phyloP scores from a whole-genome alignment of 2,329 filamentous ascomycete genomes.

The Xylariaceae sp. region DNA sequence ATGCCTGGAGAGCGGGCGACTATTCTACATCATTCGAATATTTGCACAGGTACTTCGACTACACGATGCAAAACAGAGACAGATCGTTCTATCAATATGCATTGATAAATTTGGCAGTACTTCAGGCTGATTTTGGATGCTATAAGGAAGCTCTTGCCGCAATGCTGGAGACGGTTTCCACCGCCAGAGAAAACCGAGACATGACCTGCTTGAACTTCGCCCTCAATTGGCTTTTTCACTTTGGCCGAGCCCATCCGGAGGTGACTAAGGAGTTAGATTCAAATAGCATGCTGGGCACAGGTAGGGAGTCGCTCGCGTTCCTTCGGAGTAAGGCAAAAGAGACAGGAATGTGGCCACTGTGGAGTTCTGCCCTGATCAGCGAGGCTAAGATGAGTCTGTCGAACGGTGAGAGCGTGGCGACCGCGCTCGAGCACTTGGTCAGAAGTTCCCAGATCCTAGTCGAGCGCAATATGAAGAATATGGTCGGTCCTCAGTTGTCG shows the following conservation, averaged over 20 bases:
- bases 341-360: conserved; percentile 79
- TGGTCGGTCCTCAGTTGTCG: conserved; percentile 74
- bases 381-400: conserved; percentile 81
- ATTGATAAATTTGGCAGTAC: conserved; percentile 85
- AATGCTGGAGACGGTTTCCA: conserved; percentile 93
- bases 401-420: conserved; percentile 66
- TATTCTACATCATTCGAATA: conserved; percentile 88
- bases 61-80: conserved; percentile 84
- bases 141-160: conserved; percentile 87
- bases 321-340: conserved; percentile 86
- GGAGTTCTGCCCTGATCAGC: conserved; percentile 80
- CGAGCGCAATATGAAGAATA: conserved; percentile 72
- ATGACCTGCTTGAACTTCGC: conserved; percentile 92
- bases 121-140: conserved; percentile 95
- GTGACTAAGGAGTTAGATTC: conserved; percentile 72
- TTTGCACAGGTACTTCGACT: conserved; percentile 94
- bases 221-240: conserved; percentile 94
- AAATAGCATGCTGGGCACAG: conserved; percentile 73
- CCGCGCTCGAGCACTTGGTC: conserved; percentile 75
- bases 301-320: conserved; percentile 80
- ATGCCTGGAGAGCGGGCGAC: conserved; percentile 89
- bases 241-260: conserved; percentile 80
- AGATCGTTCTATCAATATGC: conserved; percentile 93
- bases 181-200: conserved; percentile 92
- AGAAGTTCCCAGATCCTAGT: conserved; percentile 81